Percentiles rank a stretch among this genome's conserved stretches.
phyloP scores from a whole-genome alignment of 2,329 filamentous ascomycete genomes.

The Aspergillus novoparasiticus region DNA sequence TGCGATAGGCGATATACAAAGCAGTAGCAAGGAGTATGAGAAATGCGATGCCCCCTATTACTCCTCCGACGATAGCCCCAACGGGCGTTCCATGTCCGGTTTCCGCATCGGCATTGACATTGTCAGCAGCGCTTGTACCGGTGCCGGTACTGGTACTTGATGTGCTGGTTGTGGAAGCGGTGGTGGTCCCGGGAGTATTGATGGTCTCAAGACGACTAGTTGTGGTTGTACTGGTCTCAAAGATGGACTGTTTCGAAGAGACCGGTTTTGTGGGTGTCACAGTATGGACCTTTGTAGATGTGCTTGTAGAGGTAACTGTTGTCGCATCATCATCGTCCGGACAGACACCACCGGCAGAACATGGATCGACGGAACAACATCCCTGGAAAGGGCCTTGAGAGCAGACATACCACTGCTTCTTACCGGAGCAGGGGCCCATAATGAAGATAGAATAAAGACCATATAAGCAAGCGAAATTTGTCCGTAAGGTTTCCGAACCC shows the following conservation, averaged over 20 bases:
- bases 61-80: slow-evolving; percentile 24
- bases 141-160: slow-evolving; percentile 10
- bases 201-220: neutral
- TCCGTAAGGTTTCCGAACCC: neutral
- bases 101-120: neutral
- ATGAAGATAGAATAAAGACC: neutral
- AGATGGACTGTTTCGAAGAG: neutral
- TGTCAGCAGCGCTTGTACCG: neutral
- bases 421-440: slow-evolving; percentile 19
- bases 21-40: slow-evolving; percentile 17
- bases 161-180: slow-evolving; percentile 13
- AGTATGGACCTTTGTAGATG: neutral
- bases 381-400: slow-evolving; percentile 27
- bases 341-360: slow-evolving; percentile 32
- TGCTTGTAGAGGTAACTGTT: slow-evolving; percentile 6
- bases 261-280: neutral
- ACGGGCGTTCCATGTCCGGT: neutral
- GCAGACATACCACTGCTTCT: slow-evolving; percentile 32
- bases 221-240: neutral
- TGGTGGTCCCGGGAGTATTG: neutral
- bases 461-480: neutral
- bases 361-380: slow-evolving; percentile 38
- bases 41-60: slow-evolving; percentile 18
- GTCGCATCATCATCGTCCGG: slow-evolving; percentile 21
- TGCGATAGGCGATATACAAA: slow-evolving; percentile 20